A percentile compares a stretch with the other conserved stretches of the same genome.
phyloP scores from a whole-genome alignment of 78 protist species.

The Ministeria vibrans region DNA sequence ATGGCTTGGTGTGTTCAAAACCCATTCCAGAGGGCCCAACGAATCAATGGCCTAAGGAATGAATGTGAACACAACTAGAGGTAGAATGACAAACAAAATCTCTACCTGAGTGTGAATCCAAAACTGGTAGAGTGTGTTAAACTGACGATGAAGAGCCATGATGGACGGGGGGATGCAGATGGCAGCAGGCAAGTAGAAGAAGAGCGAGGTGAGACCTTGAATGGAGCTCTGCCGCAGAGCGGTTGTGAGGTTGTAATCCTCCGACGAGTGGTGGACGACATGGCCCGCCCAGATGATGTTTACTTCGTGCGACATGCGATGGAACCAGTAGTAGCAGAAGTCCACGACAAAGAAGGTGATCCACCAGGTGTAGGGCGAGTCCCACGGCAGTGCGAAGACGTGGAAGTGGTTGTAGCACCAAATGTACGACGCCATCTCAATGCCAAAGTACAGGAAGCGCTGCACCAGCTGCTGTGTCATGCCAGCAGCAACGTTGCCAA shows the following conservation, averaged over 20 bases:
- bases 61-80: background rate
- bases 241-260: constrained; percentile 39
- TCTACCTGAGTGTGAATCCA: constrained; percentile 65
- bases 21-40: constrained; percentile 36
- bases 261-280: constrained; percentile 50
- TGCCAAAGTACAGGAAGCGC: too few species aligned
- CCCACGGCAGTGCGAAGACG: background rate
- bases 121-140: constrained; percentile 57
- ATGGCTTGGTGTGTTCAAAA: constrained; percentile 64
- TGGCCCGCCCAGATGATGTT: constrained; percentile 62
- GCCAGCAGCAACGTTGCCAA: too few species aligned
- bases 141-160: constrained; percentile 29
- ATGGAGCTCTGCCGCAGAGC: constrained; percentile 28
- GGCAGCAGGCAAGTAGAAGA: constrained; percentile 55
- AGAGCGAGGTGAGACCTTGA: constrained; percentile 29
- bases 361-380: background rate
- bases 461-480: too few species aligned
- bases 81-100: background rate
- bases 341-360: background rate
- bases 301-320: background rate
- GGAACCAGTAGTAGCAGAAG: constrained; percentile 9
- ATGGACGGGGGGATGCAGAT: constrained; percentile 39
- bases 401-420: background rate
- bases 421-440: background rate
- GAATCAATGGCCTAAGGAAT: background rate